These are phyloP conservation scores for Kluyveromyces sp. DNA, from an alignment of 1,139 yeast species.

Conservation along the genomic window DNA sequence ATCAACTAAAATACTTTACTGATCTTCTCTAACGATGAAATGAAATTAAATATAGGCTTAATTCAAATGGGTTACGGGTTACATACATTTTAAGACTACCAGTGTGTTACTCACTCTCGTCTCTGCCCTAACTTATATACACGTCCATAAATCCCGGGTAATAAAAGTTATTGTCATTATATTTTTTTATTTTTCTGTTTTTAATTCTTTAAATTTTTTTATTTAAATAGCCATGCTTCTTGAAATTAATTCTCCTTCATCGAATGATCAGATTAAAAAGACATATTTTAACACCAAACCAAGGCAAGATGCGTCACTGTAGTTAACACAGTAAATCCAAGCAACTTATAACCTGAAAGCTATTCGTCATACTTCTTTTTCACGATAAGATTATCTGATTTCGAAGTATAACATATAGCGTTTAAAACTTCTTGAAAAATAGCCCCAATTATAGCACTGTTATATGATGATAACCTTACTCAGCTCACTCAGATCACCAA, in stretches of 20 bases:
- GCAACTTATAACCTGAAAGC: too few species aligned
- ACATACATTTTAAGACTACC: background rate
- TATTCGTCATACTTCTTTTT: background rate
- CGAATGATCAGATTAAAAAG: too few species aligned
- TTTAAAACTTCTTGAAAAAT: too few species aligned
- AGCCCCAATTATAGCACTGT: constrained; percentile 8
- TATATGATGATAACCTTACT: constrained; percentile 31
- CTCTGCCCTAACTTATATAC: background rate
- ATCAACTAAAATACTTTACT: constrained; percentile 25
- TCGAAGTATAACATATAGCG: background rate
- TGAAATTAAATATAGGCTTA: background rate
- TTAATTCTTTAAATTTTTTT: too few species aligned
- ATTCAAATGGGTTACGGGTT: background rate
- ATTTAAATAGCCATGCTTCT: too few species aligned
- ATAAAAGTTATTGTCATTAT: background rate
- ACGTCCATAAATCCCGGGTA: background rate
- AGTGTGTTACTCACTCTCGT: too few species aligned
- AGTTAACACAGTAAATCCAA: too few species aligned
- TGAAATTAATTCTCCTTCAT: too few species aligned
- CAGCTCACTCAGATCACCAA: constrained; percentile 33
- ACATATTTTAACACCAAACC: too few species aligned
- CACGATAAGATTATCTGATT: background rate
- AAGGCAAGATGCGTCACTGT: too few species aligned
- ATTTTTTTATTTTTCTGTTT: background rate
- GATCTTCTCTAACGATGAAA: background rate